Conservation (phyloP, 2,329 filamentous ascomycete species). For the Chaetomiaceae sp. region DNA sequence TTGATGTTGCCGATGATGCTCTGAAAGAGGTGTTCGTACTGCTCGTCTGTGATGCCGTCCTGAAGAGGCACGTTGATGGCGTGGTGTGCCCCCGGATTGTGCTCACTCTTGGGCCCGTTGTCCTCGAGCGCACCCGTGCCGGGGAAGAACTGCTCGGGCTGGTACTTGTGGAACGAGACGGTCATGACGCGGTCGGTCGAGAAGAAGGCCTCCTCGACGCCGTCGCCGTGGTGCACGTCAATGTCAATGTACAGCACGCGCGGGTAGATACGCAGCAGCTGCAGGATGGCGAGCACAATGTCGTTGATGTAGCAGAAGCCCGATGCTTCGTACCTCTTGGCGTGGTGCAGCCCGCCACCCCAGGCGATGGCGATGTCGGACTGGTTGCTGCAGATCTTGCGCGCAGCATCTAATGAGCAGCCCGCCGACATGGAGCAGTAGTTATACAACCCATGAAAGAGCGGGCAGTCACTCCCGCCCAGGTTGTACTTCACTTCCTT, state of each 20-base stretch:
- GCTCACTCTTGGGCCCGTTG: constrained; percentile 75
- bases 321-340: constrained; percentile 87
- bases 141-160: constrained; percentile 77
- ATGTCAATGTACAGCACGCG: constrained; percentile 93
- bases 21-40: constrained; percentile 83
- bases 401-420: constrained; percentile 82
- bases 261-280: constrained; percentile 75
- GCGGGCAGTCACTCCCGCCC: constrained; percentile 85
- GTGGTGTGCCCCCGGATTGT: constrained; percentile 84
- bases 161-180: constrained; percentile 94
- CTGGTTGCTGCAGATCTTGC: constrained; percentile 79
- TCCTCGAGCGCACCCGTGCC: constrained; percentile 84
- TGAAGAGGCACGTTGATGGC: constrained; percentile 85
- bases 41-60: constrained; percentile 85
- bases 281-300: constrained; percentile 88
- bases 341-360: constrained; percentile 94
- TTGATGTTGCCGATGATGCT: constrained; percentile 74
- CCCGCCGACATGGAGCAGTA: constrained; percentile 94
- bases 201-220: constrained; percentile 81
- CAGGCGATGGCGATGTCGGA: constrained; percentile 97
- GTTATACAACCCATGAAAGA: constrained; percentile 93
- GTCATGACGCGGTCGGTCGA: constrained; percentile 83
- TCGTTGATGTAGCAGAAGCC: constrained; percentile 99
- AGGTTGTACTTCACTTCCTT: constrained; percentile 76
- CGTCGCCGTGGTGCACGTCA: constrained; percentile 82